These are phyloP conservation scores for Suillus lakei DNA, from an alignment of 768 basidiomycete genomes.

Conservation along the genomic window DNA sequence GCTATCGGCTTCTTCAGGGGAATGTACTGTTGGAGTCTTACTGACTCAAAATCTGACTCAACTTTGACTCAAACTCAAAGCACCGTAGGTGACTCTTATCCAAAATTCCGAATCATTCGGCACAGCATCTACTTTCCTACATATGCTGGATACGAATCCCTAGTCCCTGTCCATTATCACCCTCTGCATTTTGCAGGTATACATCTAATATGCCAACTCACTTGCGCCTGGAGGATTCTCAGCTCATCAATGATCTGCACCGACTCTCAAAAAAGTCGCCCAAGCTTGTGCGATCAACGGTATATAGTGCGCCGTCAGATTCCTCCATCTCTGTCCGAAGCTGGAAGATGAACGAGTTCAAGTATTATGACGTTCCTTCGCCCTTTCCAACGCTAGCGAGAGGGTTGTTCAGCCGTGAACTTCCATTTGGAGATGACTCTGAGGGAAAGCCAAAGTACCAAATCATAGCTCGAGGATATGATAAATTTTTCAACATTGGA, in stretches of 20 bases:
- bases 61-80: no score
- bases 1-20: no score
- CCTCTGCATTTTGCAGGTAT: slow-evolving; percentile 11
- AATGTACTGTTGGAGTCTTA: no score
- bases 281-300: slow-evolving; percentile 67
- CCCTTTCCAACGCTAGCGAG: slow-evolving; percentile 94
- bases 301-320: slow-evolving; percentile 62
- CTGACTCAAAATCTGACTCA: not conserved
- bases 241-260: slow-evolving; percentile 61
- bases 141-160: slow-evolving; percentile 17
- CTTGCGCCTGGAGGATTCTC: slow-evolving; percentile 50
- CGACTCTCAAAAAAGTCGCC: slow-evolving; percentile 56
- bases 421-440: slow-evolving; percentile 33
- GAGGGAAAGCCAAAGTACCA: slow-evolving; percentile 45
- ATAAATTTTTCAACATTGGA: slow-evolving; percentile 98
- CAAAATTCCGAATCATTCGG: slow-evolving; percentile 10
- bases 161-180: slow-evolving; percentile 5
- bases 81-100: slow-evolving; percentile 9
- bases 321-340: slow-evolving; percentile 64
- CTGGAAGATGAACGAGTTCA: slow-evolving; percentile 99
- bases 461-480: slow-evolving; percentile 91
- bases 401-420: slow-evolving; percentile 78
- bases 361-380: slow-evolving; percentile 87
- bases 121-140: slow-evolving; percentile 12
- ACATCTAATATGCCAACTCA: slow-evolving; percentile 23